These are phyloP conservation scores for Candida hungchunana DNA, from an alignment of 805 yeast species.

Conservation along the genomic window DNA sequence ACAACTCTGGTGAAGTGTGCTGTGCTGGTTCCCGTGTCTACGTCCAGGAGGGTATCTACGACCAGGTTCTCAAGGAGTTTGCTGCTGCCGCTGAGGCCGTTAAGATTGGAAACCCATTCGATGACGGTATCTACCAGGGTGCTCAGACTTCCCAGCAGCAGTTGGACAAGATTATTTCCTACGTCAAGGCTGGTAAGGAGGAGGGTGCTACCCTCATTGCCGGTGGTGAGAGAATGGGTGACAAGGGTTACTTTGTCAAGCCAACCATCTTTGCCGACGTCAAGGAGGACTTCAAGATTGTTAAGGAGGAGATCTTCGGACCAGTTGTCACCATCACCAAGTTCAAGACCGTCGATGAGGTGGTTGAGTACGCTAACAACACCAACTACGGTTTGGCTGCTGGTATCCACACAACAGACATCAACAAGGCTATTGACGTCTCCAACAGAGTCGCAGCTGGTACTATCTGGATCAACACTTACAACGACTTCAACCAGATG, in stretches of 20 bases:
- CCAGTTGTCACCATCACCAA: constrained; percentile 85
- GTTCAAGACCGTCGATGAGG: constrained; percentile 81
- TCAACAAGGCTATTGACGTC: constrained; percentile 72
- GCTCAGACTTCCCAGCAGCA: constrained; percentile 86
- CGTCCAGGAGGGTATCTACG: constrained; percentile 82
- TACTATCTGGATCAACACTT: constrained; percentile 87
- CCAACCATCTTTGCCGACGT: constrained; percentile 78
- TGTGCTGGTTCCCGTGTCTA: constrained; percentile 92
- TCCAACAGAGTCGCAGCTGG: constrained; percentile 78
- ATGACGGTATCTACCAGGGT: constrained; percentile 76
- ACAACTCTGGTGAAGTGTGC: constrained; percentile 94
- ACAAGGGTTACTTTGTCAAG: constrained; percentile 62
- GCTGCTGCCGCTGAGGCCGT: constrained; percentile 47
- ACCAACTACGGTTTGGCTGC: constrained; percentile 86
- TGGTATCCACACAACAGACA: constrained; percentile 76
- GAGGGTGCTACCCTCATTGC: constrained; percentile 79
- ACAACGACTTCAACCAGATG: constrained; percentile 80
- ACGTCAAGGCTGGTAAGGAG: constrained; percentile 68
- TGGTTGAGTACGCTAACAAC: constrained; percentile 71
- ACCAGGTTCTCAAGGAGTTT: constrained; percentile 62
- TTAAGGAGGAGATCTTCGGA: constrained; percentile 81
- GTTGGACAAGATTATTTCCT: constrained; percentile 69
- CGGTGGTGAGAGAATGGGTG: constrained; percentile 63
- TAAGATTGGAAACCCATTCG: constrained; percentile 83
- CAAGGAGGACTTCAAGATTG: constrained; percentile 61